These are phyloP conservation scores for Capillidium rhysosporum DNA, from an alignment of 371 early-diverging fungal species.

Conservation along the genomic window DNA sequence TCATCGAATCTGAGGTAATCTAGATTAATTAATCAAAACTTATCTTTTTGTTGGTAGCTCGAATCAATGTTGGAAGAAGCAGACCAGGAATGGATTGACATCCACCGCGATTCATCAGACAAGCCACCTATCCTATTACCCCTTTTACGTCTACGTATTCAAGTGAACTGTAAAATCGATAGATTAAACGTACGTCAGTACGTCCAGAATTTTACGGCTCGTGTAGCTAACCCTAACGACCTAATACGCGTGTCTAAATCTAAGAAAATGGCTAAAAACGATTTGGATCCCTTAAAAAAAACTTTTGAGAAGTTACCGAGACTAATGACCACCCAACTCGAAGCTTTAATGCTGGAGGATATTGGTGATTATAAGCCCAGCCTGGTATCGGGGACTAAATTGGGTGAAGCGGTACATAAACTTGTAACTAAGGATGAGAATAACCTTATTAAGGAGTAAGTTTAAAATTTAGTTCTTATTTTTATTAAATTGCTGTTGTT, in stretches of 20 bases:
- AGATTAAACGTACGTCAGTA: slow-evolving; percentile 72
- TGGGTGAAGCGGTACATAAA: slow-evolving; percentile 50
- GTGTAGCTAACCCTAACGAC: slow-evolving; percentile 91
- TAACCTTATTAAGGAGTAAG: slow-evolving; percentile 41
- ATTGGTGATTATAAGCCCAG: slow-evolving; percentile 38
- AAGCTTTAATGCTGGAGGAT: slow-evolving; percentile 53
- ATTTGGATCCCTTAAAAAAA: no score
- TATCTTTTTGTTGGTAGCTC: slow-evolving; percentile 15
- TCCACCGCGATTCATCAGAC: slow-evolving; percentile 13
- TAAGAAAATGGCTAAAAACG: background rate
- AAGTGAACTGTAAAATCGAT: slow-evolving; percentile 62
- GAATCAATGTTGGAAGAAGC: slow-evolving; percentile 45
- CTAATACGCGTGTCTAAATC: slow-evolving; percentile 57
- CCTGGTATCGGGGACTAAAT: slow-evolving; percentile 54
- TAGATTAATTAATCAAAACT: background rate
- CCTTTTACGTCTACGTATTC: slow-evolving; percentile 25
- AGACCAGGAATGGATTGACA: slow-evolving; percentile 29
- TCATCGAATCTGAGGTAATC: background rate
- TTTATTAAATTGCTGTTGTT: no score
- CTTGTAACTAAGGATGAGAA: slow-evolving; percentile 83
- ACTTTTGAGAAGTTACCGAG: slow-evolving; percentile 7
- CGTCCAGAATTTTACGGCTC: slow-evolving; percentile 56
- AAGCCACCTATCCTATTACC: slow-evolving; percentile 18
- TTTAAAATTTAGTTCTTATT: background rate
- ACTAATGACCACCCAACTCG: slow-evolving; percentile 49